Evolutionary conservation across 352 stramenopile genomes (phyloP), one percentile per base, ranked within the genome.

Genomic region (Halophytophthora polymorphica): DNA sequence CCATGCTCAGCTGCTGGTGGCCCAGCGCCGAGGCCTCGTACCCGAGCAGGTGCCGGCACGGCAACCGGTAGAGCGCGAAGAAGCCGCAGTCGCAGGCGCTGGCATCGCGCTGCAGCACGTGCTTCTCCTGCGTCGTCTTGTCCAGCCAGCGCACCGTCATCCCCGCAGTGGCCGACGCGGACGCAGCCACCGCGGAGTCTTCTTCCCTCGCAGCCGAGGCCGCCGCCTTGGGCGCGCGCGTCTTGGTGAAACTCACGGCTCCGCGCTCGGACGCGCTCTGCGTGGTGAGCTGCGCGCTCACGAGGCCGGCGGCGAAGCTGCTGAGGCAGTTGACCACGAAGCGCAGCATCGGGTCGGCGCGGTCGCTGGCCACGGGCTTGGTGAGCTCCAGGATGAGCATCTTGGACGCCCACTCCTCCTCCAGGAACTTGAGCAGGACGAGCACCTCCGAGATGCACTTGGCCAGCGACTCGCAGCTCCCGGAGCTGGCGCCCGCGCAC

Each of bases 321-420:
- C 75, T 86, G 48, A 89, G 63, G 39, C 78, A 87, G 44, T 89
- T 89, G 3, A 86, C 60, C 43, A 89, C 64, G 49, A 86, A 81
- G 53, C 86, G 73, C 18, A 89, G 50, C 40, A 87, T 45, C 11
- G 71, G 72, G 17, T 83, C 78, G 3, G 56, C 70, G 42, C 61
- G 82, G 49, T 81, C 77, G 41, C 82, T 71, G 14, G 69, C 76
- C 58, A 86, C 61, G 8, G 75, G 78, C 50, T 84, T 85, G 17
- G 75, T 89, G 62, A 89, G 73, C 58, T 89, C 78, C 3, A 89
- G 54, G 34, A 89, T 86, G 45, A 84, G 50, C 64, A 87, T 73
- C 64, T 86, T 89, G 7, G 78, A 71, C 22, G 71, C 74, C 78
- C 78, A 89, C 54, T 89, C 78, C 25, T 79, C 66, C 51, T 87